Percentiles rank a stretch among this genome's conserved stretches.
Conservation (phyloP, 2,329 filamentous ascomycete species). For the Paradendryphiella salina region DNA sequence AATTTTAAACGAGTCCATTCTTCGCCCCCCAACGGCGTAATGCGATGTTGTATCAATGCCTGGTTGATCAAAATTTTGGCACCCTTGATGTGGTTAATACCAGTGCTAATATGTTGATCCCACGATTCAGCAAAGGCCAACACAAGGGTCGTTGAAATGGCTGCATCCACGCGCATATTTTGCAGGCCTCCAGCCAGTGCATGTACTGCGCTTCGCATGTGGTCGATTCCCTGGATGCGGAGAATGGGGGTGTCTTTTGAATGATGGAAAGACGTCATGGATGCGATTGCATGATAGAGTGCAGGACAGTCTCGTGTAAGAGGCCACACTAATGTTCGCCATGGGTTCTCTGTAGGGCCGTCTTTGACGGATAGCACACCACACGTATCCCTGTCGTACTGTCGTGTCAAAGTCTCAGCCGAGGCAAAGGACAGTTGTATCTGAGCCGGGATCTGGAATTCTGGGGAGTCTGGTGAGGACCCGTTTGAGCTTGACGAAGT, state of each 20-base stretch:
- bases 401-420: constrained; percentile 63
- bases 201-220: constrained; percentile 67
- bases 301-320: constrained; percentile 66
- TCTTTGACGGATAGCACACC: constrained; percentile 73
- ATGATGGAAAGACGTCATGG: constrained; percentile 70
- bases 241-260: constrained; percentile 61
- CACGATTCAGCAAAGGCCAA: constrained; percentile 72
- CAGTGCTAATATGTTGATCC: constrained; percentile 70
- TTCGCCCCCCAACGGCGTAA: constrained; percentile 47
- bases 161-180: constrained; percentile 66
- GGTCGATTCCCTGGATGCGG: constrained; percentile 66
- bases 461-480: constrained; percentile 36
- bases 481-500: constrained; percentile 41
- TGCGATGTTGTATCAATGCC: constrained; percentile 56
- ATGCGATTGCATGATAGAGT: constrained; percentile 68
- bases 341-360: constrained; percentile 69
- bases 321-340: constrained; percentile 72
- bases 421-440: constrained; percentile 57
- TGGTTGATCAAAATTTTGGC: constrained; percentile 66
- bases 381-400: constrained; percentile 68
- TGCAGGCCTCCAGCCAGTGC: constrained; percentile 62
- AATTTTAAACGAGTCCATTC: constrained; percentile 61
- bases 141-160: constrained; percentile 70
- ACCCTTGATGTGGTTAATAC: constrained; percentile 69
- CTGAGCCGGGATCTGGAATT: constrained; percentile 45